Evolutionary conservation across 495 filamentous ascomycete genomes (phyloP).

Genomic region (Extremus antarcticus): DNA sequence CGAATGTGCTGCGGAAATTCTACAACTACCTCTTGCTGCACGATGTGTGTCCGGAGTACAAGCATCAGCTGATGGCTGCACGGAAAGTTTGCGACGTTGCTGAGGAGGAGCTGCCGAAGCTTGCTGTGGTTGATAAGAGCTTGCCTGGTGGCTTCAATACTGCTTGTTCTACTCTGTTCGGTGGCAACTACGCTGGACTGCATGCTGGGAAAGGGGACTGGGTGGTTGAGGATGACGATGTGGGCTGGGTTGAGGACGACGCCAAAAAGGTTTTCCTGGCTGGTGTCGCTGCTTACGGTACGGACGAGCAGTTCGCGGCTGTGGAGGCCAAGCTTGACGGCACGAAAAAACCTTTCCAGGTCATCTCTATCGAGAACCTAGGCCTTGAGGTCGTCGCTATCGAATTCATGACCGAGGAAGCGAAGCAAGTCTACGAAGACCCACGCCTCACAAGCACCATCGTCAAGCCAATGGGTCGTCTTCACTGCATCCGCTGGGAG

Average conservation of each 20-base stretch:
- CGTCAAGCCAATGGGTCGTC: conserved; percentile 28
- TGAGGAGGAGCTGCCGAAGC: conserved; percentile 51
- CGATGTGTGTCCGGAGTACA: conserved; percentile 74
- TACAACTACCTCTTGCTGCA: conserved; percentile 78
- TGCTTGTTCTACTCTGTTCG: conserved; percentile 50
- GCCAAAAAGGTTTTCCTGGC: conserved; percentile 32
- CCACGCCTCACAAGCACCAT: conserved; percentile 14
- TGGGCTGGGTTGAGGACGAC: conserved; percentile 21
- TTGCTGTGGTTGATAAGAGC: conserved; percentile 34
- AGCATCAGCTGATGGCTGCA: conserved; percentile 52
- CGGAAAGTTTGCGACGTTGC: conserved; percentile 57
- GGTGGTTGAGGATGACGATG: conserved; percentile 23
- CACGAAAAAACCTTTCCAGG: conserved; percentile 21
- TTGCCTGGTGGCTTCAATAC: conserved; percentile 69
- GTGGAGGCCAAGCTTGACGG: neutral
- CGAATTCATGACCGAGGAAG: conserved; percentile 30
- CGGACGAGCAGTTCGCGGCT: conserved; percentile 21
- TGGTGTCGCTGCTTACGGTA: conserved; percentile 30
- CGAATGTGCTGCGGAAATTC: conserved; percentile 67
- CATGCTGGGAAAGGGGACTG: conserved; percentile 29
- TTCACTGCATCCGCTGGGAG: conserved; percentile 25
- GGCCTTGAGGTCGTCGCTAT: conserved; percentile 50
- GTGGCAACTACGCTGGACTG: conserved; percentile 36
- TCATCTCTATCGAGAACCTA: conserved; percentile 34
- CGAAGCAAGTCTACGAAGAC: conserved; percentile 34